These are phyloP conservation scores for Salix arbutifolia DNA, from an alignment of 345 rosid species.

Conservation along the genomic window DNA sequence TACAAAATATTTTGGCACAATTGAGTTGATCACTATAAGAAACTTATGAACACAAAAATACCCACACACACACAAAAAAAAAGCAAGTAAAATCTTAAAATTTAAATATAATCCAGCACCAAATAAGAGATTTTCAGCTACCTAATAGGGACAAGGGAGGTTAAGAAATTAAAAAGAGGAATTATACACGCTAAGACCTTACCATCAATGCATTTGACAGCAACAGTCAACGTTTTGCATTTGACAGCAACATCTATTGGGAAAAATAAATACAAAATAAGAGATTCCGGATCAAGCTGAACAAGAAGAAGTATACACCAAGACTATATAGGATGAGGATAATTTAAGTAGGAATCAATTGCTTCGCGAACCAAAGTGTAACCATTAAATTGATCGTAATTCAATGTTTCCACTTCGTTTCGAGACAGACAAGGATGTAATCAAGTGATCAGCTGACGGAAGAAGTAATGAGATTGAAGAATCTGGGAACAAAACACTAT, in stretches of 20 bases:
- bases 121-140: too few relatives aligned
- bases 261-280: neutral
- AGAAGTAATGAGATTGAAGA: neutral
- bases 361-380: too few relatives aligned
- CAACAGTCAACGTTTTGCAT: constrained; percentile 49
- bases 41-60: neutral
- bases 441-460: too few relatives aligned
- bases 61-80: too few relatives aligned
- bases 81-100: neutral
- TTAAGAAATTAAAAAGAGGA: neutral
- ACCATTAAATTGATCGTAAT: too few relatives aligned
- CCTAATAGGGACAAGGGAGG: neutral
- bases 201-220: constrained; percentile 67
- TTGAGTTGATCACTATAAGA: neutral
- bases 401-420: too few relatives aligned
- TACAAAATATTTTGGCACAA: constrained; percentile 15
- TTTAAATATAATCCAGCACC: neutral
- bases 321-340: too few relatives aligned
- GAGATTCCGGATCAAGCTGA: neutral
- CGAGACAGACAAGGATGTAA: too few relatives aligned
- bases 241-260: constrained; percentile 49
- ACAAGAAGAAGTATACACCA: neutral
- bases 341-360: too few relatives aligned
- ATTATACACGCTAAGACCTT: constrained; percentile 17
- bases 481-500: neutral